phyloP scores from a whole-genome alignment of 495 filamentous ascomycete genomes.

The Aspergillus conjunctus region DNA sequence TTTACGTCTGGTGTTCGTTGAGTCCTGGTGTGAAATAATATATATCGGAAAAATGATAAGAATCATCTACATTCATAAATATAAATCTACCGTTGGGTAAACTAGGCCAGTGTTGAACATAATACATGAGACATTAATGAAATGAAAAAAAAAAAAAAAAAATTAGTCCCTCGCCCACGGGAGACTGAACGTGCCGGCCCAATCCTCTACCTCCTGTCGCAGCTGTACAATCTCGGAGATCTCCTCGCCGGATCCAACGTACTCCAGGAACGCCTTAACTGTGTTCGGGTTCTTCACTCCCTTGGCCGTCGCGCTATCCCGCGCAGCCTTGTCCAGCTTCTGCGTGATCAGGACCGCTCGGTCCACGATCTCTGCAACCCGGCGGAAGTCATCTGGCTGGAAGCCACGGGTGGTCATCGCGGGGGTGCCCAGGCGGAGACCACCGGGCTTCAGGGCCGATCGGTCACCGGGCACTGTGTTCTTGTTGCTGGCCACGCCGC shows the following conservation, averaged over 20 bases:
- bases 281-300: slow-evolving; percentile 75
- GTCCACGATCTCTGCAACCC: slow-evolving; percentile 93
- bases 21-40: too few relatives aligned
- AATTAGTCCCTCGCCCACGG: slow-evolving; percentile 67
- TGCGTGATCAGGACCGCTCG: slow-evolving; percentile 83
- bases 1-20: neutral
- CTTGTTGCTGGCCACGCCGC: slow-evolving; percentile 96
- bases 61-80: neutral
- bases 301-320: slow-evolving; percentile 72
- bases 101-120: slow-evolving; percentile 23
- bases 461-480: slow-evolving; percentile 97
- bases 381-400: slow-evolving; percentile 78
- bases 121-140: slow-evolving; percentile 16
- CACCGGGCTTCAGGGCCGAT: slow-evolving; percentile 88
- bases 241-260: slow-evolving; percentile 78
- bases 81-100: slow-evolving; percentile 10
- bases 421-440: slow-evolving; percentile 88
- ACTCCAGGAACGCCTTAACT: slow-evolving; percentile 83
- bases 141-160: slow-evolving; percentile 22
- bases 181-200: slow-evolving; percentile 89
- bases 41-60: neutral
- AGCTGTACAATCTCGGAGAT: slow-evolving; percentile 84
- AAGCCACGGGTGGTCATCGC: slow-evolving; percentile 98
- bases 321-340: slow-evolving; percentile 77
- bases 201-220: slow-evolving; percentile 88